Evolutionary conservation across 176 grass and related monocot species (phyloP), one percentile per base, ranked within the genome.

Genomic region (Ensete glaucum): DNA sequence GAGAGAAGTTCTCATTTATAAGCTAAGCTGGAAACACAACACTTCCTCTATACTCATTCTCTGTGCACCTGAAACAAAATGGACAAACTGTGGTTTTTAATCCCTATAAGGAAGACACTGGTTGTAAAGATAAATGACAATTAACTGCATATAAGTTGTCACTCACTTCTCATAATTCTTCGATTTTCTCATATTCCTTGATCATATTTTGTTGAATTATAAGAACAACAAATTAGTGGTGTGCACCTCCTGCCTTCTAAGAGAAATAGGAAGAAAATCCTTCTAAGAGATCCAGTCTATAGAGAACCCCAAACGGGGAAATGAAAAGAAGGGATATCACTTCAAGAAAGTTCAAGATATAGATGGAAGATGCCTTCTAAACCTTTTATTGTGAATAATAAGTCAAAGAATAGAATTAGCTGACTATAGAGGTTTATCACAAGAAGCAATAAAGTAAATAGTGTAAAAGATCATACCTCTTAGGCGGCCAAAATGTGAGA

Each of bases 401-500:
- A 43, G 34, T 43, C 3, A 43, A 43, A 43, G 34, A 43, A 43
- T 43, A 70, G 48, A 70, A 50, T 51, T 70, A 21, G 9, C 34
- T 11, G 7, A 69, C 34, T n/a, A 20, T 29, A n/a, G 50, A 50
- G 16, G 8, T 2, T 9, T 29, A 1, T 12, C 10, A 2, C 25
- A 14, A 8, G 24, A 74, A 19, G 14, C 1, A 17, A 54, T 26
- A 16, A 1, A 56, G 17, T 9, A 74, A 13, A 5, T 27, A 11
- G 3, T 15, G 1, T 14, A 27, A 16, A 34, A 11, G 14, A 27
- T 17, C 19, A 13, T 72, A 74, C 72, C 72, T 74, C 72, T 74
- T 27, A 74, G 24, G 7, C 72, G 72, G 12, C 72, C 72, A 74
- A 57, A 74, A 74, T 74, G 72, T 27, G 72, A 74, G 10, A 74